Percentiles rank a stretch among this genome's conserved stretches.
phyloP scores from a whole-genome alignment of 192 early-diverging fungal genomes.

The Coemansia sp. region DNA sequence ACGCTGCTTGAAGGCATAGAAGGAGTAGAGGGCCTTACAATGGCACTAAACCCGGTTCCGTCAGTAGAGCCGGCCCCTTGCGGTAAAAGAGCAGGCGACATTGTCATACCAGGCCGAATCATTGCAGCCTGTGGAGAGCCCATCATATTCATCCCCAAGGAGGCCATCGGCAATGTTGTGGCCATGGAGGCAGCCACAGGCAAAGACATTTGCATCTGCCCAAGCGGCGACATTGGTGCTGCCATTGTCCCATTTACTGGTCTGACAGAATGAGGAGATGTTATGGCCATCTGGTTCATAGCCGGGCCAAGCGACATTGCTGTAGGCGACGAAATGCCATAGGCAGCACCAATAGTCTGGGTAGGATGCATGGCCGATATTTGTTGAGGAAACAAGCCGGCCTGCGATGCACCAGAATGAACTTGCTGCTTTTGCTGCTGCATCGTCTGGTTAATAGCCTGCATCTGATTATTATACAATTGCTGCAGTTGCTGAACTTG shows the following conservation, averaged over 20 bases:
- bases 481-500: slow-evolving; percentile 37
- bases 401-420: slow-evolving; percentile 10
- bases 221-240: slow-evolving; percentile 24
- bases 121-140: slow-evolving; percentile 22
- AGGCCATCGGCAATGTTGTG: slow-evolving; percentile 8
- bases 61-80: slow-evolving; percentile 2
- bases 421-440: slow-evolving; percentile 35
- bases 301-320: slow-evolving; percentile 13
- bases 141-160: slow-evolving; percentile 7
- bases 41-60: slow-evolving; percentile 8
- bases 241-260: slow-evolving; percentile 16
- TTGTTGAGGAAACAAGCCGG: slow-evolving; percentile 9
- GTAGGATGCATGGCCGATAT: slow-evolving; percentile 16
- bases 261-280: slow-evolving; percentile 17
- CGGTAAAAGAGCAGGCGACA: slow-evolving; percentile 16
- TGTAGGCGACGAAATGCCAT: neutral
- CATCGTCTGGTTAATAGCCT: slow-evolving; percentile 25
- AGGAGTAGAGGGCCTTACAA: slow-evolving; percentile 8
- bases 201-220: slow-evolving; percentile 10
- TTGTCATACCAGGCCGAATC: slow-evolving; percentile 12
- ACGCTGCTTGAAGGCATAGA: slow-evolving; percentile 11
- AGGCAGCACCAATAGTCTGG: neutral
- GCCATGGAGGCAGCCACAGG: neutral
- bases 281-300: slow-evolving; percentile 21
- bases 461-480: slow-evolving; percentile 35